Base-by-base conservation (phyloP, 352 stramenopile genomes). In the Albugo candida region DNA sequence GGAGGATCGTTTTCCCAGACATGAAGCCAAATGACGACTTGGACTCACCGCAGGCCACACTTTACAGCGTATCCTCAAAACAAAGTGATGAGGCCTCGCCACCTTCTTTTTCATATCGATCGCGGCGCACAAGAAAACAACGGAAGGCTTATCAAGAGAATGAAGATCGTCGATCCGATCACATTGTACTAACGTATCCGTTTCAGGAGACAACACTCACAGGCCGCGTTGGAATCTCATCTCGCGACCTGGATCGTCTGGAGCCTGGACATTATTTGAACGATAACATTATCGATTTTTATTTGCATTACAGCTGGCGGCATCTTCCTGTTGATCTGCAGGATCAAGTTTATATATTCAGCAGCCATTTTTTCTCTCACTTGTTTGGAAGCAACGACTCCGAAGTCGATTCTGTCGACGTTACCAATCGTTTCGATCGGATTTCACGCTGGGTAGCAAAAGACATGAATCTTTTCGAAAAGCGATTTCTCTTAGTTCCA, bases 361-460 rank as follows among this genome's bases (percentile, higher is more conserved):
- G 82, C 17, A 95, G 87, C 12, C 87, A 97, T 59, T 97, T 97
- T 48, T 96, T 93, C 64, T 92, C 89, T 19, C 93, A 87, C 20
- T 55, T 97, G 11, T 67, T 74, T 48, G 66, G 83, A 17, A 61
- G 80, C 18, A 70, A 43, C 40, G 64, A 64, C 27, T 52, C 31
- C n/a, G 59, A 53, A 31, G 35, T 44, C 11, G 49, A 56, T 40
- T 41, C 59, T 11, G 68, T 60, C 45, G 55, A 64, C 20, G 55
- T 58, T 34, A 10, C 3, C 38, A 24, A 24, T 43, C 20, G 38
- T 10, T 24, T 43, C 38, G 38, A 43, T 43, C 17, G 38, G 24
- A 8, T 31, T 3, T 31, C 24, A 24, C 38, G 17, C 36, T 70
- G 73, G 19, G 94, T 82, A 81, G 93, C 82, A 4, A 78, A 86